These are phyloP conservation scores for Polyporus arcularius DNA, from an alignment of 768 basidiomycete species.

Conservation along the genomic window DNA sequence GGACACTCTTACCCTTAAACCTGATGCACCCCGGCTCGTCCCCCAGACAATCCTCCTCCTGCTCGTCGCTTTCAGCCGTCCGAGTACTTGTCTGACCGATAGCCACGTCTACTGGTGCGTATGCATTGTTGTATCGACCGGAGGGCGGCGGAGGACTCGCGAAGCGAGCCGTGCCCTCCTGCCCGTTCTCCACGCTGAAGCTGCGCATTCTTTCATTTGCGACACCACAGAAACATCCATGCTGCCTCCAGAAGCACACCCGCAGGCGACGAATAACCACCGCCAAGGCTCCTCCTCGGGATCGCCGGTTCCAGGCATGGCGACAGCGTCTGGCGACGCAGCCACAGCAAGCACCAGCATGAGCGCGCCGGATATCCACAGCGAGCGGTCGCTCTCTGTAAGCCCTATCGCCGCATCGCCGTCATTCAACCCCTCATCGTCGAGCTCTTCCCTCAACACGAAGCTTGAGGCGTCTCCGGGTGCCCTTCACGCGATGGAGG, in stretches of 20 bases:
- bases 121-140: not conserved
- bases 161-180: constrained; percentile 16
- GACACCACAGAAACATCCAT: constrained; percentile 6
- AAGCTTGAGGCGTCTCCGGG: constrained; percentile 10
- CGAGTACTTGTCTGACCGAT: constrained; percentile 10
- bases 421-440: constrained; percentile 18
- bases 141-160: constrained; percentile 6
- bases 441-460: constrained; percentile 8
- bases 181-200: constrained; percentile 19
- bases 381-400: constrained; percentile 13
- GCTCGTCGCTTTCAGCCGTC: constrained; percentile 5
- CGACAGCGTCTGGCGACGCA: constrained; percentile 21
- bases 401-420: constrained; percentile 20
- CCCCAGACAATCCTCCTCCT: constrained; percentile 16
- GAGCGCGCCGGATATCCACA: constrained; percentile 22
- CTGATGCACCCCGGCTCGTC: constrained; percentile 31
- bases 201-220: constrained; percentile 19
- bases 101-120: constrained; percentile 29
- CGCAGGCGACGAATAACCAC: not conserved
- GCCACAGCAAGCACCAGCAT: constrained; percentile 18
- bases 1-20: constrained; percentile 31
- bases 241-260: not conserved
- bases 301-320: constrained; percentile 10
- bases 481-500: constrained; percentile 14
- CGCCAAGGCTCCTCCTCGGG: not conserved